phyloP scores from a whole-genome alignment of 176 grass and related monocot species.

The Hordeum marinum region DNA sequence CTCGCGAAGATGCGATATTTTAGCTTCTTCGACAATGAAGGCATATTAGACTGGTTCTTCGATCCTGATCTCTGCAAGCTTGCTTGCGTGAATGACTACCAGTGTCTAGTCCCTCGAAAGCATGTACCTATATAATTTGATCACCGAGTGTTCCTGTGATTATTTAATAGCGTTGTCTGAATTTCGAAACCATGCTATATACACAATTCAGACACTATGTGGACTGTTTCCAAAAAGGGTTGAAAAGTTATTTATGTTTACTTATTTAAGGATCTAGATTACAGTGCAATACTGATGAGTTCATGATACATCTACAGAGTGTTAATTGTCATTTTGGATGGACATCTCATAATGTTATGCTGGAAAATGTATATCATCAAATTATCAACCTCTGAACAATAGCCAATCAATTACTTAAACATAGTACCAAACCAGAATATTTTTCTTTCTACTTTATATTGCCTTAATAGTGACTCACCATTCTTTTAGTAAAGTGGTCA shows the following conservation, averaged over 20 bases:
- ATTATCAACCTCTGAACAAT: neutral
- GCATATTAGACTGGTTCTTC: conserved; percentile 5
- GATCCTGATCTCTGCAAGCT: neutral
- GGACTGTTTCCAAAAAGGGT: neutral
- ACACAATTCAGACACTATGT: neutral
- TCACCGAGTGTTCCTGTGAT: neutral
- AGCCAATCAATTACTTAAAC: neutral
- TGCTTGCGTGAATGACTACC: conserved; percentile 25
- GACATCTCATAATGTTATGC: neutral
- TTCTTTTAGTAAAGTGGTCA: neutral
- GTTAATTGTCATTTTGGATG: neutral
- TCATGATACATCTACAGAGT: neutral
- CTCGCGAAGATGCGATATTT: neutral
- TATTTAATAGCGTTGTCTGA: neutral
- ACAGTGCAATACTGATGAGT: neutral
- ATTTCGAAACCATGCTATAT: too few species aligned
- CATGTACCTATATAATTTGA: neutral
- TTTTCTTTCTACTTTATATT: neutral
- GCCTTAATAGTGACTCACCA: neutral
- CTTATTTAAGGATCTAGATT: too few species aligned
- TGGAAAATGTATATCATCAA: neutral
- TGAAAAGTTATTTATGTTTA: too few species aligned
- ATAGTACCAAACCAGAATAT: neutral
- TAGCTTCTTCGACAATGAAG: neutral
- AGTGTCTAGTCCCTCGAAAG: conserved; percentile 4